Evolutionary conservation across 306 rosid species (phyloP).

Genomic region (Vachellia pachyceras): DNA sequence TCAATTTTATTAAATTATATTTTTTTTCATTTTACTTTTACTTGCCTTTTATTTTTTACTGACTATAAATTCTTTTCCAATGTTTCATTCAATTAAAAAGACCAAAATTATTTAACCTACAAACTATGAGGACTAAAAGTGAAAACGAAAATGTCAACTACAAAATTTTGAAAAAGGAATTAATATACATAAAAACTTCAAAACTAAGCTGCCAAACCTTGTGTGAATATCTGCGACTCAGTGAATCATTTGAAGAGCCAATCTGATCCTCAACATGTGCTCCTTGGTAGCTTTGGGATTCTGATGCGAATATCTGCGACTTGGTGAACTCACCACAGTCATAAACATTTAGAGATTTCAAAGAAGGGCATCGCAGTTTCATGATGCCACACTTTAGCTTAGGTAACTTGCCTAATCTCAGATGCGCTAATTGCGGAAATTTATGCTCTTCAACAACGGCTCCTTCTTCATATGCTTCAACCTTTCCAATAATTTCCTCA

Average conservation of each 20-base stretch:
- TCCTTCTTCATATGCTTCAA: not conserved
- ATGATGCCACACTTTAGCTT: not conserved
- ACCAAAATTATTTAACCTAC: too few relatives aligned
- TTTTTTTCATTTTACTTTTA: too few relatives aligned
- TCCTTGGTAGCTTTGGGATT: not conserved
- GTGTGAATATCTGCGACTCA: too few relatives aligned
- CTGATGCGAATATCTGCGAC: conserved; percentile 4
- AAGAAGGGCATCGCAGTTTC: not conserved
- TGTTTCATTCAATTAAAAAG: too few relatives aligned
- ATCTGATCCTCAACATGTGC: not conserved
- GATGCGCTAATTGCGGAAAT: not conserved
- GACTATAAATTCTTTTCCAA: too few relatives aligned
- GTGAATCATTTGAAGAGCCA: not conserved
- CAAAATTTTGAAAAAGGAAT: too few relatives aligned
- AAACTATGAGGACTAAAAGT: too few relatives aligned
- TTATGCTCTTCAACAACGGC: too few relatives aligned
- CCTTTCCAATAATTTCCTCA: conserved; percentile 19
- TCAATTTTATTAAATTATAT: too few relatives aligned
- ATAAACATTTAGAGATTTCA: fast-evolving
- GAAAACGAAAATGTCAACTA: too few relatives aligned
- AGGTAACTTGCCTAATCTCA: not conserved
- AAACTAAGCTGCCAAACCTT: not conserved
- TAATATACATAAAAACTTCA: too few relatives aligned
- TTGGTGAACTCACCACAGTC: not conserved
- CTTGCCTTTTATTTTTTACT: too few relatives aligned